Conservation (phyloP, 805 yeast species). For the Priceomyces carsonii region DNA sequence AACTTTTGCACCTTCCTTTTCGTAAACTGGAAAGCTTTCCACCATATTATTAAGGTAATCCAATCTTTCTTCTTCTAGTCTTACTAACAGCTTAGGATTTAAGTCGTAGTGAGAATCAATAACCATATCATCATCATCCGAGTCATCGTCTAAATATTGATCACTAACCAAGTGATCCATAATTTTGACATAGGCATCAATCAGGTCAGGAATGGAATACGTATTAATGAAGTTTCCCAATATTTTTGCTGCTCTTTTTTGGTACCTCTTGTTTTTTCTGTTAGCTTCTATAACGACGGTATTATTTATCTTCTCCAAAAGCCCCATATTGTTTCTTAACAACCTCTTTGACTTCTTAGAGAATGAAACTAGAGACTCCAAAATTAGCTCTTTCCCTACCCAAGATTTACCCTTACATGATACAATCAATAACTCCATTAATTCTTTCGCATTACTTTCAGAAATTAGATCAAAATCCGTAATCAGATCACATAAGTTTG, state of each 20-base stretch:
- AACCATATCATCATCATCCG: constrained; percentile 32
- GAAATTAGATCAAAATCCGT: constrained; percentile 26
- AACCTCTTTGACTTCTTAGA: constrained; percentile 45
- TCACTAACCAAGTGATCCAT: constrained; percentile 37
- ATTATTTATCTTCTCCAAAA: constrained; percentile 40
- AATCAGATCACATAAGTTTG: constrained; percentile 53
- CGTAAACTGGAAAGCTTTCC: constrained; percentile 21
- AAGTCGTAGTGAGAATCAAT: constrained; percentile 18
- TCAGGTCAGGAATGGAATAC: constrained; percentile 32
- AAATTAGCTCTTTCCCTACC: constrained; percentile 80
- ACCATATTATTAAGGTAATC: constrained; percentile 37
- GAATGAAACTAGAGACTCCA: constrained; percentile 67
- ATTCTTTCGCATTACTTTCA: constrained; percentile 15
- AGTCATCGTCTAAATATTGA: constrained; percentile 34
- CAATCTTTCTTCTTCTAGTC: constrained; percentile 50
- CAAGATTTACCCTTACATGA: constrained; percentile 80
- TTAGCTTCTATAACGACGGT: constrained; percentile 60
- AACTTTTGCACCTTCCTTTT: not conserved
- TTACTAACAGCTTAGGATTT: constrained; percentile 43
- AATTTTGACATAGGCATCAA: constrained; percentile 37
- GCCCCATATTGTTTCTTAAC: constrained; percentile 25
- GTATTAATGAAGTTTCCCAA: constrained; percentile 51
- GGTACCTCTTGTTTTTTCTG: constrained; percentile 67
- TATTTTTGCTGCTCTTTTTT: constrained; percentile 51
- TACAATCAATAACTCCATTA: constrained; percentile 56